Evolutionary conservation across 2,329 filamentous ascomycete genomes (phyloP), one percentile per base, ranked within the genome.

Genomic region (Biscogniauxia marginata): DNA sequence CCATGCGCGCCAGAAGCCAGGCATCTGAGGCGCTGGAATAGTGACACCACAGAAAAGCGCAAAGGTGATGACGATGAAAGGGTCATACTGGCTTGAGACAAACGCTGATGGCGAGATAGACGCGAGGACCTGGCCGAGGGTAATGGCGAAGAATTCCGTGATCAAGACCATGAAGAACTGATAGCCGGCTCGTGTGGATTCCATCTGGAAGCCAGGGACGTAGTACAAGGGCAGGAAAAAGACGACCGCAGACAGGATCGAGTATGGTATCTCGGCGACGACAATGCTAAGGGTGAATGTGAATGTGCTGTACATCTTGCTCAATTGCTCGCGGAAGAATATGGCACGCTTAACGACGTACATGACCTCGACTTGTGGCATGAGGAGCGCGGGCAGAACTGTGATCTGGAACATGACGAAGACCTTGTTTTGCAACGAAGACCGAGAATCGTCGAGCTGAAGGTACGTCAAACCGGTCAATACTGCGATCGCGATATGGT

Each of bases 321-420:
- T 87, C 16, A 89, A 88, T 18, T 89, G 84, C 74, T 96, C 92
- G 56, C 92, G 88, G 80, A 93, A 95, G 77, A 90, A 93, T 61
- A 96, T 87, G 68, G 90, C 81, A 46, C 91, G 84, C 59, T 88
- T 87, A 66, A 93, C 78, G 68, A 92, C 87, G 71, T 90, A 96
- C 76, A 92, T 93, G 44, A 88, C 85, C 72, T 96, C 89, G 53
- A 96, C 88, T 68, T 96, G 91, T 1, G 87, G 85, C 55, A 96
- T 84, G 71, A 96, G 91, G 24, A 96, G 79, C 1, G 90, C 89
- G 0, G 91, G 91, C 22, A 96, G 80, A 20, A 96, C 89, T 0
- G 90, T 91, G 51, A 92, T 85, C 71, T 96, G 91, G 83, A 96
- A 96, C 71, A 95, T 90, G 73, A 93, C 85, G 73, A 96, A 96